phyloP scores from a whole-genome alignment of 495 filamentous ascomycete species.

The Penicillium simplicissimum region DNA sequence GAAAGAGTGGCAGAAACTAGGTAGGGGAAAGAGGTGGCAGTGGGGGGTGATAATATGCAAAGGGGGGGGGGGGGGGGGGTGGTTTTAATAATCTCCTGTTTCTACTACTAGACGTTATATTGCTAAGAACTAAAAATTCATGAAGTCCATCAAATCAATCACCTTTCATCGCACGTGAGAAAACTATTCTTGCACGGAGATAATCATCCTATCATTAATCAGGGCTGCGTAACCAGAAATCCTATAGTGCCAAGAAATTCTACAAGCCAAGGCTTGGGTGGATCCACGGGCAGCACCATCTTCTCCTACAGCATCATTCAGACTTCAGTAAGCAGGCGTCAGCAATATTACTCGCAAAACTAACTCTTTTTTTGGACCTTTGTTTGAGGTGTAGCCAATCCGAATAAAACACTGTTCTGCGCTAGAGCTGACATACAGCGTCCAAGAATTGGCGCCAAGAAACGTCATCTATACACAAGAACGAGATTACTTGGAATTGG shows the following conservation, averaged over 20 bases:
- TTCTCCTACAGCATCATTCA: not conserved
- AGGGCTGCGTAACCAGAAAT: not conserved
- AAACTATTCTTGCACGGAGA: not conserved
- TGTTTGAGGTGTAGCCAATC: not conserved
- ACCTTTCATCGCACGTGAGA: too few relatives aligned
- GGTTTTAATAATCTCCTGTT: too few relatives aligned
- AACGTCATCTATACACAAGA: not conserved
- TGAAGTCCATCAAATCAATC: too few relatives aligned
- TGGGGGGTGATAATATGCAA: too few relatives aligned
- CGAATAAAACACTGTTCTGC: not conserved
- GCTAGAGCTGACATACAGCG: not conserved
- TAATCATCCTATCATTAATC: not conserved
- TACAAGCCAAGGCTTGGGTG: not conserved
- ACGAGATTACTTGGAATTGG: not conserved
- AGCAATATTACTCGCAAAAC: not conserved
- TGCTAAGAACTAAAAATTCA: too few relatives aligned
- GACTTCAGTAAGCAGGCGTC: not conserved
- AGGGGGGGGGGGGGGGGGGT: too few relatives aligned
- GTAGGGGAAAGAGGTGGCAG: too few relatives aligned
- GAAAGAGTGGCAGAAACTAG: too few relatives aligned
- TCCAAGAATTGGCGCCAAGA: not conserved
- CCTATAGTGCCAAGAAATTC: not conserved
- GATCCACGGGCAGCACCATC: too few relatives aligned
- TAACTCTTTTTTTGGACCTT: not conserved
- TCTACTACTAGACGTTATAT: not conserved